Evolutionary conservation across 495 filamentous ascomycete species (phyloP).

Genomic region (Jackrogersella minutella): DNA sequence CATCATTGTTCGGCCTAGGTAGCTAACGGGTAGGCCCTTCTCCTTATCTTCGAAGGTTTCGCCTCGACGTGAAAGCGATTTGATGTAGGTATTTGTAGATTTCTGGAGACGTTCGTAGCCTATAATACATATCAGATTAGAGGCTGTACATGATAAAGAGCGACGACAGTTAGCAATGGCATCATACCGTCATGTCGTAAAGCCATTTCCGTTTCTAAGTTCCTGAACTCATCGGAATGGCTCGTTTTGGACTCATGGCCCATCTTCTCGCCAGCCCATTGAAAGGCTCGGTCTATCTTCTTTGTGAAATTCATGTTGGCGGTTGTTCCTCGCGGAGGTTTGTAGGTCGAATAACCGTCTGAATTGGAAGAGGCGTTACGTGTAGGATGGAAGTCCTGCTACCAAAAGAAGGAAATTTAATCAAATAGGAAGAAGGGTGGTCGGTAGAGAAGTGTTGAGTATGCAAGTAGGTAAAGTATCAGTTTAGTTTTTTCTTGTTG

Average conservation of each 20-base stretch:
- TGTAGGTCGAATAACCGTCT: conserved; percentile 3
- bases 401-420: conserved; percentile 9
- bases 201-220: conserved; percentile 90
- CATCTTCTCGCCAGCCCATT: conserved; percentile 99
- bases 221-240: conserved; percentile 92
- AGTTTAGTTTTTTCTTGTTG: background rate
- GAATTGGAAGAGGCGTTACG: background rate
- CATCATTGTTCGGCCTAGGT: conserved; percentile 88
- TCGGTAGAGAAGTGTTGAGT: conserved; percentile 4
- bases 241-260: conserved; percentile 89
- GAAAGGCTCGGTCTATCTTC: conserved; percentile 95
- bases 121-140: conserved; percentile 1
- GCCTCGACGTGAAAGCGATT: conserved; percentile 85
- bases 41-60: conserved; percentile 83
- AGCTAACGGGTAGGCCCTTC: conserved; percentile 80
- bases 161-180: background rate
- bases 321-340: conserved; percentile 3
- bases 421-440: background rate
- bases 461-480: conserved; percentile 1
- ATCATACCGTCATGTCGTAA: conserved; percentile 85
- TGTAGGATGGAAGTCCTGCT: conserved; percentile 26
- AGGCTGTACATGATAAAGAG: background rate
- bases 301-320: conserved; percentile 88
- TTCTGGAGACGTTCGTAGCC: conserved; percentile 78
- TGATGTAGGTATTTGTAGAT: conserved; percentile 88